Conservation (phyloP, 2,329 filamentous ascomycete species). For the Alternaria sp. region DNA sequence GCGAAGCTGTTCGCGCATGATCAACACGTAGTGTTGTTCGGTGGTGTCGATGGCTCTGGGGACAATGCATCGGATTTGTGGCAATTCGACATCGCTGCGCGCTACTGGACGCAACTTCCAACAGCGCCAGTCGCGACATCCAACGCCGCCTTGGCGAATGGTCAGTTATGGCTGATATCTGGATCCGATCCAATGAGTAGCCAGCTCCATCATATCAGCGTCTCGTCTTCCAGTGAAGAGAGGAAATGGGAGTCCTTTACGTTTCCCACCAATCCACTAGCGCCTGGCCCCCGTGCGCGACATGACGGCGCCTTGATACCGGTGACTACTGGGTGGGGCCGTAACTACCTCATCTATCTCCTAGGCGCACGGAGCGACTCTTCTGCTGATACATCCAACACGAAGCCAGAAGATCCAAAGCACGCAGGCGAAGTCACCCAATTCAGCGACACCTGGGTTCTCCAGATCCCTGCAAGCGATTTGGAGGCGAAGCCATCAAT, state of each 20-base stretch:
- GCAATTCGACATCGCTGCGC: slow-evolving; percentile 30
- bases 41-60: slow-evolving; percentile 32
- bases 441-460: slow-evolving; percentile 53
- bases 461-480: slow-evolving; percentile 51
- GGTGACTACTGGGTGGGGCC: slow-evolving; percentile 52
- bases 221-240: slow-evolving; percentile 23
- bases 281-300: slow-evolving; percentile 50
- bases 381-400: not conserved
- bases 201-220: slow-evolving; percentile 35
- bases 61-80: slow-evolving; percentile 34
- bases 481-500: slow-evolving; percentile 30
- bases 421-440: slow-evolving; percentile 26
- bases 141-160: slow-evolving; percentile 46
- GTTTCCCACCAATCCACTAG: slow-evolving; percentile 53
- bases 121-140: slow-evolving; percentile 37
- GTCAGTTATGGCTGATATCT: slow-evolving; percentile 51
- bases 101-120: slow-evolving; percentile 32
- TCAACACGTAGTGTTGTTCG: slow-evolving; percentile 32
- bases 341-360: slow-evolving; percentile 54
- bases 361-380: slow-evolving; percentile 41
- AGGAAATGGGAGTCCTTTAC: slow-evolving; percentile 49
- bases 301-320: slow-evolving; percentile 49
- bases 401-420: slow-evolving; percentile 9
- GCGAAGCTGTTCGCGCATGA: slow-evolving; percentile 30
- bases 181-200: slow-evolving; percentile 39